Percentiles rank a stretch among this genome's conserved stretches.
These are phyloP conservation scores for Elsinoe australis DNA, from an alignment of 2,329 filamentous ascomycete genomes.

Conservation along the genomic window DNA sequence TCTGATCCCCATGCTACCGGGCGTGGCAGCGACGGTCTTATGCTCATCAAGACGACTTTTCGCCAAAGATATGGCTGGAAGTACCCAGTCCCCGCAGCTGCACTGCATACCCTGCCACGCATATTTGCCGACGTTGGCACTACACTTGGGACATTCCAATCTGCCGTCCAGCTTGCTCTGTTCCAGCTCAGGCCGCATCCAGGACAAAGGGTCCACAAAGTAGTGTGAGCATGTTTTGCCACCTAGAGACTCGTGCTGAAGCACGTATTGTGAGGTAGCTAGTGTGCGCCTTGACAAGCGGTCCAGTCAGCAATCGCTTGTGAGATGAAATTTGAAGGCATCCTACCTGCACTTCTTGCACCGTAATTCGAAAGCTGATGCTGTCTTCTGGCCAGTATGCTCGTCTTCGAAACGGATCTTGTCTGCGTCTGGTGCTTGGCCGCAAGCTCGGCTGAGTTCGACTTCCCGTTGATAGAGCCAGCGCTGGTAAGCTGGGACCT, in stretches of 20 bases:
- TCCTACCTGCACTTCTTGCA: slow-evolving; percentile 83
- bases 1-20: slow-evolving; percentile 29
- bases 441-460: slow-evolving; percentile 60
- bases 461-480: slow-evolving; percentile 62
- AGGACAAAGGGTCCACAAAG: slow-evolving; percentile 85
- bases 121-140: slow-evolving; percentile 80
- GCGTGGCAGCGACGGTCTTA: slow-evolving; percentile 19
- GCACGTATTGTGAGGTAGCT: slow-evolving; percentile 59
- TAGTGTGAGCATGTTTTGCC: slow-evolving; percentile 64
- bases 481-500: slow-evolving; percentile 70
- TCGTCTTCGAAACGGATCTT: slow-evolving; percentile 78
- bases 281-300: slow-evolving; percentile 45
- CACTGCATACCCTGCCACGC: slow-evolving; percentile 94
- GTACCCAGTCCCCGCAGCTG: slow-evolving; percentile 83
- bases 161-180: slow-evolving; percentile 75
- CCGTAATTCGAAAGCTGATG: slow-evolving; percentile 55
- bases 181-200: slow-evolving; percentile 87
- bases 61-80: slow-evolving; percentile 80
- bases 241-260: slow-evolving; percentile 47
- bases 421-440: slow-evolving; percentile 66
- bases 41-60: slow-evolving; percentile 72
- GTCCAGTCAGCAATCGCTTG: slow-evolving; percentile 9
- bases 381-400: slow-evolving; percentile 35
- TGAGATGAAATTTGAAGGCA: not conserved
- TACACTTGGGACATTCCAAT: slow-evolving; percentile 78